These are phyloP conservation scores for Fusarium drepaniforme DNA, from an alignment of 2,329 filamentous ascomycete species.

Conservation along the genomic window DNA sequence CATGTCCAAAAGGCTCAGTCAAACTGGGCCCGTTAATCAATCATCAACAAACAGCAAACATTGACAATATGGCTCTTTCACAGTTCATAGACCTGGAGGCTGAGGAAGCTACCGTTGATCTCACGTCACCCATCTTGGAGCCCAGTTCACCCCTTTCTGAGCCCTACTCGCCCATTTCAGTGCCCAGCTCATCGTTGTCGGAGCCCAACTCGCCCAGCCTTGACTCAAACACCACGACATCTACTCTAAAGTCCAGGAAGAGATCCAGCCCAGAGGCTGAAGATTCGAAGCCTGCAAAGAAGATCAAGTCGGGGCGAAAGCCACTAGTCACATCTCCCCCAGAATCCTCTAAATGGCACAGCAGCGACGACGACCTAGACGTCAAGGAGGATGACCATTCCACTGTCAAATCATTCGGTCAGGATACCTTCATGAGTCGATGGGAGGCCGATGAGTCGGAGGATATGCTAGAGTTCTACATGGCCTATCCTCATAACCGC, in stretches of 20 bases:
- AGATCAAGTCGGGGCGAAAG: not conserved
- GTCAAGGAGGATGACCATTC: not conserved
- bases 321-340: not conserved
- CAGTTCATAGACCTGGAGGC: not conserved
- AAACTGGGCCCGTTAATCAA: not conserved
- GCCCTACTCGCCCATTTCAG: not conserved
- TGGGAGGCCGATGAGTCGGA: not conserved
- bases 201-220: not conserved
- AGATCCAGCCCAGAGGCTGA: not conserved
- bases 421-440: not conserved
- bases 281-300: slow-evolving; percentile 11
- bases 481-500: slow-evolving; percentile 34
- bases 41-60: not conserved
- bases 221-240: not conserved
- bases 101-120: not conserved
- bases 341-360: not conserved
- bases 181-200: not conserved
- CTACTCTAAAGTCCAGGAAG: slow-evolving; percentile 7
- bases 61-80: slow-evolving; percentile 11
- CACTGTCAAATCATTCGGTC: slow-evolving; percentile 18
- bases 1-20: not conserved
- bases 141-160: not conserved
- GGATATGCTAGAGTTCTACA: slow-evolving; percentile 25
- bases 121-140: not conserved
- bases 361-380: not conserved